These are phyloP conservation scores for Mycena crocata DNA, from an alignment of 768 basidiomycete genomes.

Conservation along the genomic window DNA sequence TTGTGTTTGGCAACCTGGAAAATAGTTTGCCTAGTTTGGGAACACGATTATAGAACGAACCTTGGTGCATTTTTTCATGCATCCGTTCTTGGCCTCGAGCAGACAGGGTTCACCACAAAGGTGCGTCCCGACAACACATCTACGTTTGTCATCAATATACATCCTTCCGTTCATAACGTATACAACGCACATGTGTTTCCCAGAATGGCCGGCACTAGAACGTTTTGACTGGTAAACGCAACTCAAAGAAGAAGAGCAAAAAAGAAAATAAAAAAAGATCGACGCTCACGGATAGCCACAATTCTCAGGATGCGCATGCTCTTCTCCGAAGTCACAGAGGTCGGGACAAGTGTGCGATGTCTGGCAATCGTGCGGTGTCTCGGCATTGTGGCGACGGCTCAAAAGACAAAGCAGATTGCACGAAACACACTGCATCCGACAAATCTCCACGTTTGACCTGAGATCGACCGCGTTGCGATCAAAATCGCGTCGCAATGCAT, in stretches of 20 bases:
- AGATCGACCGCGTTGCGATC: conserved; percentile 57
- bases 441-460: conserved; percentile 58
- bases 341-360: conserved; percentile 61
- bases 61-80: conserved; percentile 62
- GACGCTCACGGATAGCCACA: conserved; percentile 60
- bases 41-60: conserved; percentile 38
- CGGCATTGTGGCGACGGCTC: conserved; percentile 54
- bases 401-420: conserved; percentile 64
- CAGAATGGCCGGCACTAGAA: conserved; percentile 68
- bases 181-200: conserved; percentile 60
- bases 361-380: conserved; percentile 57
- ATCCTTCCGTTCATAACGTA: background rate
- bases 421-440: conserved; percentile 56
- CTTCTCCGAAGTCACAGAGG: conserved; percentile 54
- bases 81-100: conserved; percentile 59
- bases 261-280: background rate
- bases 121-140: conserved; percentile 62
- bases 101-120: conserved; percentile 65
- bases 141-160: conserved; percentile 38
- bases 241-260: too few relatives aligned
- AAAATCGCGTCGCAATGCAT: conserved; percentile 56
- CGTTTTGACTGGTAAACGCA: too few relatives aligned
- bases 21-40: background rate
- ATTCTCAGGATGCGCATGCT: conserved; percentile 41
- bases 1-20: conserved; percentile 58